Evolutionary conservation across 2,329 filamentous ascomycete species (phyloP).

Genomic region (Sordariomycetes sp.): DNA sequence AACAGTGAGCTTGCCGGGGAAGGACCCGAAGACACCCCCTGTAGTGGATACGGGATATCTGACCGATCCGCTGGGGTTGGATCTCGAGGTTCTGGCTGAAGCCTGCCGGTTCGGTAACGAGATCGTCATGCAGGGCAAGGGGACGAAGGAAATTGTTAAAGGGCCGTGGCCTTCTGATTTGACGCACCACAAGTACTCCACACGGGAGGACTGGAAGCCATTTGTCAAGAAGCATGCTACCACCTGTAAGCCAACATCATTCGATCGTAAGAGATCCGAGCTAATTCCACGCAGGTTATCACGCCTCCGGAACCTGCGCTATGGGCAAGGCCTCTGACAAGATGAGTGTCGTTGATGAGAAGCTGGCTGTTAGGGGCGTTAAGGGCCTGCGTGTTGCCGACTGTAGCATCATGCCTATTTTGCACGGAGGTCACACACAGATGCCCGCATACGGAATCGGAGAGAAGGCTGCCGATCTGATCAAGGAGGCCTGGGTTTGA

Average conservation of each 20-base stretch:
- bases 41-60: slow-evolving; percentile 50
- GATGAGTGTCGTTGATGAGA: slow-evolving; percentile 42
- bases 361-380: slow-evolving; percentile 42
- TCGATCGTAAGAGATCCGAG: neutral
- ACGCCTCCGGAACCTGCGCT: slow-evolving; percentile 46
- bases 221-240: slow-evolving; percentile 50
- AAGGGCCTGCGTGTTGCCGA: slow-evolving; percentile 44
- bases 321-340: slow-evolving; percentile 41
- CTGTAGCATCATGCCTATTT: slow-evolving; percentile 39
- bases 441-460: slow-evolving; percentile 51
- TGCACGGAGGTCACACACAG: slow-evolving; percentile 39
- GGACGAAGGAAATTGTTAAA: slow-evolving; percentile 49
- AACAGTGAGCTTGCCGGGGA: slow-evolving; percentile 37
- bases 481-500: slow-evolving; percentile 23
- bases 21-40: slow-evolving; percentile 40
- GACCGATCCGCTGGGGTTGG: slow-evolving; percentile 34
- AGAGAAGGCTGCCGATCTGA: slow-evolving; percentile 39
- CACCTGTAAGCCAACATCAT: slow-evolving; percentile 37
- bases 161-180: slow-evolving; percentile 47
- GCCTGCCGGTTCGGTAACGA: slow-evolving; percentile 32
- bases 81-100: slow-evolving; percentile 41
- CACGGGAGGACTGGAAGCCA: slow-evolving; percentile 47
- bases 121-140: slow-evolving; percentile 33
- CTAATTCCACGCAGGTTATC: slow-evolving; percentile 31
- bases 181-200: slow-evolving; percentile 41